Evolutionary conservation across 2,329 filamentous ascomycete species (phyloP).

Genomic region (Penicillium sp.): DNA sequence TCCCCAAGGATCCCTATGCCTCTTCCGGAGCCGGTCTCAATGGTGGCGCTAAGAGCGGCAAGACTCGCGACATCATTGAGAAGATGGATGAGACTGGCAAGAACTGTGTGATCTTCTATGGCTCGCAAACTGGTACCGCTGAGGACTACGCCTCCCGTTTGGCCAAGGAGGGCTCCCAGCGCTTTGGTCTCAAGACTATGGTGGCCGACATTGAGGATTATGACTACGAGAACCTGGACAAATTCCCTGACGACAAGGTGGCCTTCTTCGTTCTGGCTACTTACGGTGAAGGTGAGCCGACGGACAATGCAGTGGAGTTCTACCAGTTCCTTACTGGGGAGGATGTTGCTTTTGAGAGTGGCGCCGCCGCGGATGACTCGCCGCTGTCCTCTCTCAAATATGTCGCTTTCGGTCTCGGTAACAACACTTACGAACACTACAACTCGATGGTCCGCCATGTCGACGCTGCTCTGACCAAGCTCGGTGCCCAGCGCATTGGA

Average conservation of each 20-base stretch:
- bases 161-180: constrained; percentile 94
- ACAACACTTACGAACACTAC: constrained; percentile 99
- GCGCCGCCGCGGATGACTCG: constrained; percentile 60
- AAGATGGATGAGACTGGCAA: constrained; percentile 95
- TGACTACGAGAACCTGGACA: constrained; percentile 91
- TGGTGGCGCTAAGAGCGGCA: constrained; percentile 71
- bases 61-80: constrained; percentile 88
- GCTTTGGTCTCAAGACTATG: constrained; percentile 97
- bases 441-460: constrained; percentile 97
- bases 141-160: constrained; percentile 97
- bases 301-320: constrained; percentile 98
- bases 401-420: constrained; percentile 92
- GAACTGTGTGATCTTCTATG: constrained; percentile 98
- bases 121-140: constrained; percentile 95
- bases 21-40: constrained; percentile 62
- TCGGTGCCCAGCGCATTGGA: constrained; percentile 82
- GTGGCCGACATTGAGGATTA: constrained; percentile 97
- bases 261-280: constrained; percentile 95
- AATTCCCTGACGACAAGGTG: constrained; percentile 83
- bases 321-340: constrained; percentile 90
- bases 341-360: constrained; percentile 75
- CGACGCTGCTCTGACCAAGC: constrained; percentile 73
- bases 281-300: constrained; percentile 97
- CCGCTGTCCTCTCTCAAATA: constrained; percentile 84
- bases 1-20: constrained; percentile 85